phyloP scores from a whole-genome alignment of 1,284 basidiomycete species.

The Taiwanofungus camphoratus region DNA sequence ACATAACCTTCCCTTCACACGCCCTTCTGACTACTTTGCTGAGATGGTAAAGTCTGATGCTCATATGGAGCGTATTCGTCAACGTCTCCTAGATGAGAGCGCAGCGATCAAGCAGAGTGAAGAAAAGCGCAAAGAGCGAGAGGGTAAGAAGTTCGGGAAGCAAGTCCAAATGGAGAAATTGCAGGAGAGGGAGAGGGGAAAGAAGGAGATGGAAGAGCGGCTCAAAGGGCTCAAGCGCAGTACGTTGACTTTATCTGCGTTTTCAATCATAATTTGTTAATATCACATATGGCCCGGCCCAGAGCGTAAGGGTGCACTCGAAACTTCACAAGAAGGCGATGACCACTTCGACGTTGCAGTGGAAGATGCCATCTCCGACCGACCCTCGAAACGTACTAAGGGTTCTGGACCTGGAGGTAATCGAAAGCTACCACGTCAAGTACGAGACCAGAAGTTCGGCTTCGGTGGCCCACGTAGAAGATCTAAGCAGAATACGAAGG shows the following conservation, averaged over 20 bases:
- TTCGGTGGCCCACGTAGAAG: constrained; percentile 63
- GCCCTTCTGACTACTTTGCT: constrained; percentile 95
- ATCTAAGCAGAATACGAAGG: constrained; percentile 77
- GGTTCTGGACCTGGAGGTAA: constrained; percentile 31
- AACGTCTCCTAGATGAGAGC: constrained; percentile 84
- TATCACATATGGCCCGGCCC: constrained; percentile 6
- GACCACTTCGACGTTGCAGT: constrained; percentile 82
- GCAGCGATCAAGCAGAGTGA: constrained; percentile 90
- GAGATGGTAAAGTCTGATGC: constrained; percentile 99
- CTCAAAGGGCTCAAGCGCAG: constrained; percentile 86
- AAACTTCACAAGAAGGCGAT: constrained; percentile 61
- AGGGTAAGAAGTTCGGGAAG: constrained; percentile 98
- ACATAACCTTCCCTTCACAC: constrained; percentile 80
- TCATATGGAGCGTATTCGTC: constrained; percentile 97
- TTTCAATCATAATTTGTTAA: background rate
- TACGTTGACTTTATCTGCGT: constrained; percentile 36
- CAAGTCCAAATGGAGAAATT: constrained; percentile 89
- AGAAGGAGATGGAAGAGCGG: constrained; percentile 85
- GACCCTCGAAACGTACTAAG: constrained; percentile 58
- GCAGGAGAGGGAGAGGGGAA: constrained; percentile 63
- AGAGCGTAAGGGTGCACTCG: constrained; percentile 84
- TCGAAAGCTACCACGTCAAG: constrained; percentile 51
- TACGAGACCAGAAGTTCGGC: constrained; percentile 77
- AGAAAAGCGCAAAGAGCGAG: constrained; percentile 86
- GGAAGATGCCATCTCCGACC: constrained; percentile 77